These are phyloP conservation scores for Epipyxis sp. DNA, from an alignment of 108 stramenopile species.

Conservation along the genomic window DNA sequence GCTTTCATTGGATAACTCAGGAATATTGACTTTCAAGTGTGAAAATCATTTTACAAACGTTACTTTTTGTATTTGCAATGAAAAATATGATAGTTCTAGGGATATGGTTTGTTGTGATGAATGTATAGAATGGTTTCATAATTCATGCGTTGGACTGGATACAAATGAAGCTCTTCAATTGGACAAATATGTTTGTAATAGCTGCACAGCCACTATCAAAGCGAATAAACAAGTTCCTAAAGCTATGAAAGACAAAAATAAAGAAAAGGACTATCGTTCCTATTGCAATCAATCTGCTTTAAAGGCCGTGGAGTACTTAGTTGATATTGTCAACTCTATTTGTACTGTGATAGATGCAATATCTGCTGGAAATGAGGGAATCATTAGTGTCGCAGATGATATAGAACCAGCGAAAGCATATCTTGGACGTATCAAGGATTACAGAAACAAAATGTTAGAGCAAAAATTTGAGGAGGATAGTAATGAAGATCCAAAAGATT, in stretches of 20 bases:
- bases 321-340: background rate
- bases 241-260: background rate
- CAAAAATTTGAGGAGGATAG: too few species aligned
- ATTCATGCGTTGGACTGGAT: background rate
- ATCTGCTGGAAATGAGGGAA: too few species aligned
- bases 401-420: too few species aligned
- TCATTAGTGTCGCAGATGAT: too few species aligned
- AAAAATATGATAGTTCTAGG: background rate
- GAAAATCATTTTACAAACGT: background rate
- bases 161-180: background rate
- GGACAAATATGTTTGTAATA: background rate
- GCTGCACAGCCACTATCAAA: background rate
- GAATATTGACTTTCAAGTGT: conserved; percentile 1
- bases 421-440: too few species aligned
- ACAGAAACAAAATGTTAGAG: too few species aligned
- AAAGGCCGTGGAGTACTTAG: background rate
- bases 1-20: background rate
- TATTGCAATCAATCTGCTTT: background rate
- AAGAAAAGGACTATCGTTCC: background rate
- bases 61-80: background rate
- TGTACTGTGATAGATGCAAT: background rate
- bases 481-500: too few species aligned
- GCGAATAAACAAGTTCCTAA: background rate
- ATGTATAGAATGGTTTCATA: conserved; percentile 14
- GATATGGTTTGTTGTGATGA: conserved; percentile 1